Conservation (phyloP, 2,329 filamentous ascomycete species). For the Trichoderma sp. region DNA sequence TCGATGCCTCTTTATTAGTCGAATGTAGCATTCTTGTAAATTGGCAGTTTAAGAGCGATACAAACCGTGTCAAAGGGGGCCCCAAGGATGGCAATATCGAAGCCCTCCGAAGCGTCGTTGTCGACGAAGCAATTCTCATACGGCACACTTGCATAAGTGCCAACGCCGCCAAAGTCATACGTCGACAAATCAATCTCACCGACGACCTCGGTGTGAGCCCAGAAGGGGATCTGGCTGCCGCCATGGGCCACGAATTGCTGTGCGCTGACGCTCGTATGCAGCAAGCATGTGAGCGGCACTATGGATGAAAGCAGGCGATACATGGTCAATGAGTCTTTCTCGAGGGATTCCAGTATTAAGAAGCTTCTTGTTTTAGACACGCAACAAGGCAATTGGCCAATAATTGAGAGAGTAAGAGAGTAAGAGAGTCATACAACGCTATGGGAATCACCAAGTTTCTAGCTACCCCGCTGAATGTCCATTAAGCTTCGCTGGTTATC, state of each 20-base stretch:
- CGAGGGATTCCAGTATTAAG: background rate
- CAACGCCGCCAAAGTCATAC: slow-evolving; percentile 22
- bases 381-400: background rate
- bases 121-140: slow-evolving; percentile 28
- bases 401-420: background rate
- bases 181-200: slow-evolving; percentile 21
- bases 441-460: no score
- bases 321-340: background rate
- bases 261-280: background rate
- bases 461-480: background rate
- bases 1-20: background rate
- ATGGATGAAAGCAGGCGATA: background rate
- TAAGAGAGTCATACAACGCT: no score
- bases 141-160: slow-evolving; percentile 28
- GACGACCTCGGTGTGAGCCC: slow-evolving; percentile 19
- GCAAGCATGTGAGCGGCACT: background rate
- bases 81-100: slow-evolving; percentile 31
- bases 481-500: background rate
- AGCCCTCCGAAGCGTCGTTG: slow-evolving; percentile 19
- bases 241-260: slow-evolving; percentile 2
- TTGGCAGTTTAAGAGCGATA: background rate
- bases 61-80: slow-evolving; percentile 31
- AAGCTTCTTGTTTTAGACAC: background rate
- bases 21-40: background rate
- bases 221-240: slow-evolving; percentile 21